Percentiles rank a stretch among this genome's conserved stretches.
These are phyloP conservation scores for Piper longum DNA, from an alignment of 164 flowering plant genomes.

Conservation along the genomic window DNA sequence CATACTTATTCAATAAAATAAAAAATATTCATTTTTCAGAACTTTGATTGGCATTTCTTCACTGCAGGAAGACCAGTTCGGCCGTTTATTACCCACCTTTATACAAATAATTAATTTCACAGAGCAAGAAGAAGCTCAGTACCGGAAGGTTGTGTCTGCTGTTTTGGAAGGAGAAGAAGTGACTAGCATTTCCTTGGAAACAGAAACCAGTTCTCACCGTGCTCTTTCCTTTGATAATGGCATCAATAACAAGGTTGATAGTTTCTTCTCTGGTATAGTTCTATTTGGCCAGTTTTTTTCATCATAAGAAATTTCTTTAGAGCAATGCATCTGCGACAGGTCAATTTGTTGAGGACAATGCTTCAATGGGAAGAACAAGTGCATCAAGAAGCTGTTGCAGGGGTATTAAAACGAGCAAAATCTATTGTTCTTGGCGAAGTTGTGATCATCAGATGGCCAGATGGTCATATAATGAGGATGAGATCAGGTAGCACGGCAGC, in stretches of 20 bases:
- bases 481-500: constrained; percentile 84
- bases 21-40: not conserved
- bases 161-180: constrained; percentile 65
- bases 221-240: constrained; percentile 28
- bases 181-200: constrained; percentile 18
- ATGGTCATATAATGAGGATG: constrained; percentile 72
- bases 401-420: constrained; percentile 12
- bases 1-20: not conserved
- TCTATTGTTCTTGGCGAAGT: constrained; percentile 51
- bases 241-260: constrained; percentile 73
- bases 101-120: constrained; percentile 83
- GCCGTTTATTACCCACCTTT: constrained; percentile 71
- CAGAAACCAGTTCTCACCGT: constrained; percentile 16
- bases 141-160: constrained; percentile 64
- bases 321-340: constrained; percentile 20
- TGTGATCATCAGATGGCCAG: constrained; percentile 74
- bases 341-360: constrained; percentile 70
- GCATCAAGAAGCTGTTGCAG: constrained; percentile 37
- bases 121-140: constrained; percentile 66
- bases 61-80: constrained; percentile 81
- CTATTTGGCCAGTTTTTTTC: not conserved
- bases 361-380: constrained; percentile 92
- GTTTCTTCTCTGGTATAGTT: not conserved
- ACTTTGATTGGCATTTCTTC: not conserved
- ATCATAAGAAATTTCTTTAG: not conserved